Base-by-base conservation (phyloP, 1,284 basidiomycete species). In the Ustilago tritici region DNA sequence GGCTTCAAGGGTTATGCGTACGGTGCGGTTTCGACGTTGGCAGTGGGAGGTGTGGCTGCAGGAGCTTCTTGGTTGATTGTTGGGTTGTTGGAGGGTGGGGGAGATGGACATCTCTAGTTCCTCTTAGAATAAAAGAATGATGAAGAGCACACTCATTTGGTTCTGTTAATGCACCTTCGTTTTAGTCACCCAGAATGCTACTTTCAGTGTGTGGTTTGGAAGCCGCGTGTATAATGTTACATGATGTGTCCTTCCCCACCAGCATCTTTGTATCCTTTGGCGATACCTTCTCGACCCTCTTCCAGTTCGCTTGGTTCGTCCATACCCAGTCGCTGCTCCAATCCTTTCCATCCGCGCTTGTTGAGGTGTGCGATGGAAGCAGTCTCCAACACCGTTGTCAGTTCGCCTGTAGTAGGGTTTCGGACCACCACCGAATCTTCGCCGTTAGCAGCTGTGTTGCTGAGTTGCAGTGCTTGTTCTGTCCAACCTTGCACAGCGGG, bases 11-110 rank as follows among this genome's bases (percentile, higher is more conserved):
- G 80, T 9, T 77, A 90, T 83, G 85, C 93, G 10, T 94, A 93
- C 90, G 95, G 95, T n/a, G 93, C 94, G 1, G 84, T 94, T 28
- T 92, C 91, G 79, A 98, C 94, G n/a, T 88, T 96, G 61, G 88
- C 93, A 47, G 95, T 98, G 3, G 95, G 95, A 61, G 95, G 94
- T 34, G 88, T 93, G 0, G 95, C 95, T 0, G 94, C 95, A 0
- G 95, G 90, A 0, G 93, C 94, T 0, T 94, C 95, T 2, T 98
- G 93, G 85, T 92, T 89, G 1, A 91, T 98, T 70, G 95, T 97
- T 53, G 91, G 91, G 64, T 88, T 90, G 1, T 85, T 98, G 67
- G 95, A 95, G 57, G 80, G 80, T 14, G 73, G 70, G 3, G 34
- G 72, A 9, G 68, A 75, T 36, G 71, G 62, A 6, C 40, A 60